Percentiles rank a stretch among this genome's conserved stretches.
Conservation (phyloP, 2,329 filamentous ascomycete species). For the Ceratocystis smalleyi region DNA sequence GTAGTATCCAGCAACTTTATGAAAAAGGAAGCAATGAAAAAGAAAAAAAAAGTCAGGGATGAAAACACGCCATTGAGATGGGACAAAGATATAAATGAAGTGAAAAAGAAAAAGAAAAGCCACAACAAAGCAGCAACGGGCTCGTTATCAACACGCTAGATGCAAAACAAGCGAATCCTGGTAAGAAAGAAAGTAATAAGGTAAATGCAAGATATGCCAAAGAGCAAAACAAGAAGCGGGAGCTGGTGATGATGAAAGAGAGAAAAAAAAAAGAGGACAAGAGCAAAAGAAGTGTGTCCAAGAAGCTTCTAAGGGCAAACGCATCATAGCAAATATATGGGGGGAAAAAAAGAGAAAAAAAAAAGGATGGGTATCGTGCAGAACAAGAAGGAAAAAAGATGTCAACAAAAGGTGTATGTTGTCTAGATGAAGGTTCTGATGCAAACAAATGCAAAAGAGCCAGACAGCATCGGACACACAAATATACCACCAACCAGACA, state of each 20-base stretch:
- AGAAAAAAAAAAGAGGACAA: slow-evolving; percentile 4
- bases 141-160: slow-evolving; percentile 23
- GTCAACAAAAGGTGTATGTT: background rate
- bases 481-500: background rate
- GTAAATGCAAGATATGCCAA: slow-evolving; percentile 7
- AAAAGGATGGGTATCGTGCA: background rate
- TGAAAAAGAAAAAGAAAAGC: slow-evolving; percentile 17
- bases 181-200: background rate
- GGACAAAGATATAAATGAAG: slow-evolving; percentile 15
- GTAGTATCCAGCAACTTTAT: background rate
- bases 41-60: background rate
- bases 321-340: background rate
- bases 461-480: background rate
- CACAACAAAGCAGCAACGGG: slow-evolving; percentile 11
- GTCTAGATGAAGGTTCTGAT: background rate
- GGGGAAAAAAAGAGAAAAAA: background rate
- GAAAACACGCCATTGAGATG: background rate
- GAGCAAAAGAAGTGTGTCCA: slow-evolving; percentile 3
- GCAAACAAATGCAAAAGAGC: background rate
- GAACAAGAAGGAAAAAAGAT: slow-evolving; percentile 4
- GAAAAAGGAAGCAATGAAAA: background rate
- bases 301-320: slow-evolving; percentile 9
- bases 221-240: slow-evolving; percentile 1
- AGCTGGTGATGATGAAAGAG: background rate
- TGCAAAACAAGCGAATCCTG: slow-evolving; percentile 21